Evolutionary conservation across 2,329 filamentous ascomycete genomes (phyloP).

Genomic region (Huntiella omanensis): DNA sequence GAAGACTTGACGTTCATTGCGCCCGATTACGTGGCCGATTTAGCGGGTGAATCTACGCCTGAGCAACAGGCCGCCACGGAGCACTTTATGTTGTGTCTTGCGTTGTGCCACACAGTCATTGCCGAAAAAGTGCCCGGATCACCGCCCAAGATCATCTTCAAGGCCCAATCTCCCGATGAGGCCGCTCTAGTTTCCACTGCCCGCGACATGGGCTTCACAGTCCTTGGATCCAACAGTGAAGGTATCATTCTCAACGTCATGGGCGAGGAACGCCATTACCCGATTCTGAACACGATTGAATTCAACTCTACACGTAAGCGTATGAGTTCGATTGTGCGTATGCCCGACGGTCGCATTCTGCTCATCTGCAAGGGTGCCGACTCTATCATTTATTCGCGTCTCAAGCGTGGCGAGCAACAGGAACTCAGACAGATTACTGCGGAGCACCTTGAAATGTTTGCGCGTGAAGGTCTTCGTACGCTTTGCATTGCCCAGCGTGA

Average conservation of each 20-base stretch:
- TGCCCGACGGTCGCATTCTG: conserved; percentile 78
- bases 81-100: conserved; percentile 84
- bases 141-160: conserved; percentile 79
- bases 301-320: conserved; percentile 89
- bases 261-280: conserved; percentile 70
- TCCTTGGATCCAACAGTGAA: conserved; percentile 61
- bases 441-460: conserved; percentile 92
- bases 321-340: conserved; percentile 92
- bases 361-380: conserved; percentile 96
- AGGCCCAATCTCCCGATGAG: conserved; percentile 92
- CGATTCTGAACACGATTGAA: conserved; percentile 82
- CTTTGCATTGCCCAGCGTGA: conserved; percentile 80
- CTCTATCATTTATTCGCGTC: conserved; percentile 85
- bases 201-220: conserved; percentile 85
- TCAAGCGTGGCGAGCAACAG: conserved; percentile 68
- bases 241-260: conserved; percentile 73
- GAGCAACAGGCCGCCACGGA: conserved; percentile 64
- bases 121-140: conserved; percentile 81
- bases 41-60: conserved; percentile 56
- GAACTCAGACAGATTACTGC: conserved; percentile 70
- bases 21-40: conserved; percentile 69
- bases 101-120: conserved; percentile 93
- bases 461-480: conserved; percentile 81
- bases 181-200: conserved; percentile 87
- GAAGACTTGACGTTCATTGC: conserved; percentile 85